Evolutionary conservation across 2,329 filamentous ascomycete genomes (phyloP).

Genomic region (Hypoxylon sp.): DNA sequence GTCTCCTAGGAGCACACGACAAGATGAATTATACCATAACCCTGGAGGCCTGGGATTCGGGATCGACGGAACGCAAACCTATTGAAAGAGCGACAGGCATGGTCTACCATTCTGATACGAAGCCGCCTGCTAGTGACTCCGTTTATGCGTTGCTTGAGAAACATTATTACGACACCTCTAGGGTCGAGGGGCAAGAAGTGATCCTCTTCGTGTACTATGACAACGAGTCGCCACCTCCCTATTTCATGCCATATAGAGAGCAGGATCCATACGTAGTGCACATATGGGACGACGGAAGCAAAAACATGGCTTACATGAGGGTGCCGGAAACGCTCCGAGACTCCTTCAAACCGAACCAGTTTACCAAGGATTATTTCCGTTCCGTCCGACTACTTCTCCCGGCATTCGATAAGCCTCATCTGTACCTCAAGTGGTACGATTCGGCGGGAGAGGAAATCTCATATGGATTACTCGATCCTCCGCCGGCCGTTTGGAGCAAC

Average conservation of each 20-base stretch:
- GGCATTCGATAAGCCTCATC: neutral
- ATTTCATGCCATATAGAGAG: slow-evolving; percentile 18
- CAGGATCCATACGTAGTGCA: slow-evolving; percentile 27
- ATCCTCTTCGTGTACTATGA: slow-evolving; percentile 34
- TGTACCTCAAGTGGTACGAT: slow-evolving; percentile 11
- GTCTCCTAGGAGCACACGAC: slow-evolving; percentile 24
- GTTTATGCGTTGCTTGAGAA: slow-evolving; percentile 18
- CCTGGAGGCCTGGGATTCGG: slow-evolving; percentile 32
- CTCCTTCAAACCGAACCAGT: slow-evolving; percentile 35
- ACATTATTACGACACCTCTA: slow-evolving; percentile 18
- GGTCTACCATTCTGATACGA: slow-evolving; percentile 3
- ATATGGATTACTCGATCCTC: slow-evolving; percentile 30
- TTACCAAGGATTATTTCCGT: slow-evolving; percentile 30
- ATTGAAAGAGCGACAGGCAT: slow-evolving; percentile 18
- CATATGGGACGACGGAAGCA: slow-evolving; percentile 17
- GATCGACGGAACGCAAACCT: neutral
- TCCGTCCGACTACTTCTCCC: slow-evolving; percentile 32
- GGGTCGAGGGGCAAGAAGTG: too few species aligned
- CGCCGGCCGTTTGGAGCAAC: slow-evolving; percentile 15
- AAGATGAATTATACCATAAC: slow-evolving; percentile 27
- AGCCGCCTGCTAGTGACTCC: slow-evolving; percentile 3
- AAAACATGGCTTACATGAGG: slow-evolving; percentile 40
- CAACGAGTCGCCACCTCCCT: slow-evolving; percentile 23
- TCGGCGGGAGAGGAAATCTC: neutral
- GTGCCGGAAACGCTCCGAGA: slow-evolving; percentile 10